These are phyloP conservation scores for Podospora appendiculata DNA, from an alignment of 495 filamentous ascomycete species.

Conservation along the genomic window DNA sequence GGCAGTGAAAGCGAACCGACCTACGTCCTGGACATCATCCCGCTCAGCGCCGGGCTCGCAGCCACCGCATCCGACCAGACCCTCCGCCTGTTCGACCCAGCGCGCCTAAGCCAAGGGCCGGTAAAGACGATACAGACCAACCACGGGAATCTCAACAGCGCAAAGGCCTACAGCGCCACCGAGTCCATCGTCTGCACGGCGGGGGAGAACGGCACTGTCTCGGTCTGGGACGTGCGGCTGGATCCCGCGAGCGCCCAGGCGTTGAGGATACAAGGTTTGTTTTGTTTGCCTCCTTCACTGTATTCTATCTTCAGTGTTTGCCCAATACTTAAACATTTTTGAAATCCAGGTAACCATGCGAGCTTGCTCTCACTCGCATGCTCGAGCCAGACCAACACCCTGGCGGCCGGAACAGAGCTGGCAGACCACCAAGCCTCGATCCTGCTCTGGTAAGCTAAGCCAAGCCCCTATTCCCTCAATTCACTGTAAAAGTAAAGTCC, in stretches of 20 bases:
- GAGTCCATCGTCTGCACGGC: slow-evolving; percentile 45
- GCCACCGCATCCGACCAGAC: slow-evolving; percentile 47
- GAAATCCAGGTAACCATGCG: slow-evolving; percentile 24
- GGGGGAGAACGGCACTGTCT: slow-evolving; percentile 54
- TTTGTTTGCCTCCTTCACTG: slow-evolving; percentile 23
- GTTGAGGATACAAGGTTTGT: slow-evolving; percentile 38
- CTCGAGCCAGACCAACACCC: slow-evolving; percentile 44
- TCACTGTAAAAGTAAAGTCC: not conserved
- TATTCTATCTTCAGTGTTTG: no score
- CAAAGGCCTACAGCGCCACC: slow-evolving; percentile 36
- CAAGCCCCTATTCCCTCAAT: not conserved
- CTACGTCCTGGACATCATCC: slow-evolving; percentile 46
- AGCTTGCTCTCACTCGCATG: slow-evolving; percentile 65
- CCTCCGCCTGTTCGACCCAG: slow-evolving; percentile 47
- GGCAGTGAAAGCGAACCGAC: slow-evolving; percentile 27
- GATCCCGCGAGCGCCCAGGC: slow-evolving; percentile 24
- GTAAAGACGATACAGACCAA: slow-evolving; percentile 32
- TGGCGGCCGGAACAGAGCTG: slow-evolving; percentile 77
- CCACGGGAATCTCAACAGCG: slow-evolving; percentile 51
- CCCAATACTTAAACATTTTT: not conserved
- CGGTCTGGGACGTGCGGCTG: slow-evolving; percentile 49
- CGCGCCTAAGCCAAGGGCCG: slow-evolving; percentile 32
- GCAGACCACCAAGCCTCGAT: slow-evolving; percentile 65
- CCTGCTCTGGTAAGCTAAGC: slow-evolving; percentile 55
- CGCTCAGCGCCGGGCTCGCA: slow-evolving; percentile 34